phyloP scores from a whole-genome alignment of 2,329 filamentous ascomycete species.

The Colletotrichum siamense region DNA sequence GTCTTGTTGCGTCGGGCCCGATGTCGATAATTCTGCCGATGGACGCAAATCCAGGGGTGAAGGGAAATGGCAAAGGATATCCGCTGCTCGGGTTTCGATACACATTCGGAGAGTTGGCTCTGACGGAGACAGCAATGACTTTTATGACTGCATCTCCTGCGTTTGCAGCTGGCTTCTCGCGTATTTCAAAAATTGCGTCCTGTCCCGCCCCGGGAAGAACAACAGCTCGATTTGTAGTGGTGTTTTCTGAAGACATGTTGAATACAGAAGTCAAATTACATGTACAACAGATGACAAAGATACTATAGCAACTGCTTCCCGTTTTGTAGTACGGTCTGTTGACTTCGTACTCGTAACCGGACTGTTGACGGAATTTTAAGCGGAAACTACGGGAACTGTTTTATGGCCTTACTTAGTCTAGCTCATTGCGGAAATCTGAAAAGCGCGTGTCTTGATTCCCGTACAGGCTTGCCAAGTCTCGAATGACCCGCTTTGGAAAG shows the following conservation, averaged over 20 bases:
- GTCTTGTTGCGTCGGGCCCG: slow-evolving; percentile 34
- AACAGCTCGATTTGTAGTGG: not conserved
- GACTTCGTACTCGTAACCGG: not conserved
- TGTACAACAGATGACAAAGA: not conserved
- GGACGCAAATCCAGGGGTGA: slow-evolving; percentile 36
- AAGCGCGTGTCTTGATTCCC: not conserved
- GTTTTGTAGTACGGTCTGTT: not conserved
- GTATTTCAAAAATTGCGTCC: not conserved
- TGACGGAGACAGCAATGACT: not conserved
- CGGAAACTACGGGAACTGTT: not conserved
- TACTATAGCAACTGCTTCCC: not conserved
- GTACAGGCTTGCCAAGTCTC: not conserved
- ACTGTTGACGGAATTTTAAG: not conserved
- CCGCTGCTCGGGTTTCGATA: not conserved
- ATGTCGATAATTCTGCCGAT: slow-evolving; percentile 39
- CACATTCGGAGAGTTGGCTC: not conserved
- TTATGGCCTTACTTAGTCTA: not conserved
- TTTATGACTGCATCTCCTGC: not conserved
- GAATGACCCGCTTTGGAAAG: not conserved
- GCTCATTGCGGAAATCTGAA: not conserved
- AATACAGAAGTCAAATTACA: not conserved
- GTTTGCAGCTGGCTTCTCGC: not conserved
- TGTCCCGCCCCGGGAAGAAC: not conserved
- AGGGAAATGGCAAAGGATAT: slow-evolving; percentile 29
- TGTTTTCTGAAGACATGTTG: not conserved